Base-by-base conservation (phyloP, 495 filamentous ascomycete genomes). In the Xylaria curta region DNA sequence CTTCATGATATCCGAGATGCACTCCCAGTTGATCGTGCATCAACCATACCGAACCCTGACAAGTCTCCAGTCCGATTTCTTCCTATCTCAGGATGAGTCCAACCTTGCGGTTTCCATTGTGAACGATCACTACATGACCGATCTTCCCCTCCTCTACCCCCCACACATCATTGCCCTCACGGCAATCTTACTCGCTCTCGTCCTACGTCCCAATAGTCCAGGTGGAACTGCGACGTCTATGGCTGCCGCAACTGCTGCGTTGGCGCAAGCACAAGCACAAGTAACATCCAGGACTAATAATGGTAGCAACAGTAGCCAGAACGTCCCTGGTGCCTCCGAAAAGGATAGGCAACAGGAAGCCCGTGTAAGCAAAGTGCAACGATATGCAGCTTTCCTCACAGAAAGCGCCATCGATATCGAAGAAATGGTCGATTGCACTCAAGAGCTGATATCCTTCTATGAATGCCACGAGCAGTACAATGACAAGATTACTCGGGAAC, bases 61-160 rank as follows among this genome's bases (percentile, higher is more conserved):
- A 42, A 89, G 90, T 62, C 86, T 98, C 40, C 91, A 93, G 75
- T 79, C 82, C 62, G 87, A 90, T 31, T 89, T 98, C 68, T 81
- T 82, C 28, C 86, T 99, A 24, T 89, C 86, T 61, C 87, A 87
- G 59, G 97, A 98, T 69, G 97, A 99, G 78, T 83, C 86, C 54
- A 86, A 87, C 56, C 87, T 95, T 19, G 92, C 94, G 49, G 93
- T 92, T 88, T 92, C 89, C 5, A 89, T 98, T 72, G 93, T 99
- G 83, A 98, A 98, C 81, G 96, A 99, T 79, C 93, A 94, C 76
- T 98, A 96, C 80, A 89, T 97, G 80, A 98, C 96, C 7, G 97
- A 98, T 78, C 85, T 98, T 33, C 94, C 96, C 5, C 84, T 99
- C 33, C 83, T 97, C 12, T 91, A 94, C 78, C 87, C 96, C 24